These are phyloP conservation scores for Clonostachys byssicola DNA, from an alignment of 2,329 filamentous ascomycete genomes.

Conservation along the genomic window DNA sequence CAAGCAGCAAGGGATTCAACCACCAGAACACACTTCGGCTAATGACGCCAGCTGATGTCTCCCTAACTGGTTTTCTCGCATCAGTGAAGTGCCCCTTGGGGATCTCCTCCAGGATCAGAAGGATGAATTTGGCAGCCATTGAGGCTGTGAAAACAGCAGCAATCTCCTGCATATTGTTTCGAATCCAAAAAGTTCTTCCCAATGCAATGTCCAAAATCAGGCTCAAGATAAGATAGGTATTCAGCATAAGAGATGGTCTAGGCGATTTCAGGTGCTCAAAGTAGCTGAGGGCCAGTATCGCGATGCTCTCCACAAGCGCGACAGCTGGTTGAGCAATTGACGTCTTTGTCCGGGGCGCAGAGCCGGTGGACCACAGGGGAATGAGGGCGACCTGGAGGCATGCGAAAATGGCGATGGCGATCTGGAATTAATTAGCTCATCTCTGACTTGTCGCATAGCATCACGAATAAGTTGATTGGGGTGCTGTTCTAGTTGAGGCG, in stretches of 20 bases:
- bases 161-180: conserved; percentile 12
- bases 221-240: conserved; percentile 20
- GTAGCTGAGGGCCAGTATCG: conserved; percentile 19
- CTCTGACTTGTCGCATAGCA: conserved; percentile 8
- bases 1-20: conserved; percentile 21
- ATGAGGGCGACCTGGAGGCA: neutral
- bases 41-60: conserved; percentile 24
- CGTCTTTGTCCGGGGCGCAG: conserved; percentile 6
- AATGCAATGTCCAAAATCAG: conserved; percentile 25
- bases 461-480: conserved; percentile 8
- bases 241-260: conserved; percentile 23
- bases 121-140: conserved; percentile 14
- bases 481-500: conserved; percentile 5
- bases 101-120: conserved; percentile 22
- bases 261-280: conserved; percentile 23
- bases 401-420: neutral
- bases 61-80: conserved; percentile 6
- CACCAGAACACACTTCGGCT: conserved; percentile 28
- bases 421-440: neutral
- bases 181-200: conserved; percentile 24
- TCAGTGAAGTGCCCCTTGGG: conserved; percentile 13
- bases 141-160: conserved; percentile 17
- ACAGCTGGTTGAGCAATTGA: conserved; percentile 20
- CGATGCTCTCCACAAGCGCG: conserved; percentile 15
- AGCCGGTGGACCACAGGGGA: conserved; percentile 1